Base-by-base conservation (phyloP, 2,329 filamentous ascomycete species). In the Colletotrichum sp. region DNA sequence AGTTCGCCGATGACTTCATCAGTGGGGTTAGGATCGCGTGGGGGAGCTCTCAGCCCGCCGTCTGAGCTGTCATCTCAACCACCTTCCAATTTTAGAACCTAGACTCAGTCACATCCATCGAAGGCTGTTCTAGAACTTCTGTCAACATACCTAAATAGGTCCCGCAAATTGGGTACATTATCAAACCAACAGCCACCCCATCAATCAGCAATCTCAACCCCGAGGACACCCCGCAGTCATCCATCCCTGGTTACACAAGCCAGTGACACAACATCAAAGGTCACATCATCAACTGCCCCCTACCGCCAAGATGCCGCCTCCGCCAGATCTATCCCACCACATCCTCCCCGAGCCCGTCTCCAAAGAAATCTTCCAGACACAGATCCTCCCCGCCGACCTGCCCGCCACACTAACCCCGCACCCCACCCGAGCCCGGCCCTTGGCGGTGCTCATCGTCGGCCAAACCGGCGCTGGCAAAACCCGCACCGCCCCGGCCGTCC, bases 401-500 rank as follows among this genome's bases (percentile, higher is more conserved):
- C 75, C 79, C 69, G 36, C 68, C 59, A n/a, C 52, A 7, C 59
- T 78, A 26, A 55, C 43, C 21, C 66, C 73, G 63, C 75, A 73
- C 24, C 75, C 66, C 14, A 24, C 26, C 26, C 60, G 72, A n/a
- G 9, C 36, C 32, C 71, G 34, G 70, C 85, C 86, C 48, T 81
- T 87, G 16, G 87, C 85, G 39, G 79, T 89, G 61, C 81, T 89
- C 24, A 80, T 87, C 16, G 83, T 88, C 30, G 87, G 87, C 76
- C 88, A 89, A 78, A 89, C 87, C 7, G 87, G 88, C 79, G 86
- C 88, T 16, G 87, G 88, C 68, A 89, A 89, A 75, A 88, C 87
- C 18, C 84, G 84, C 71, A 83, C 86, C 2, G 85, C 87, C 13
- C 87, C 86, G 4, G 78, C 80, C 39, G 80, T 89, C 66, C 80